These are phyloP conservation scores for Wilcoxina mikolae DNA, from an alignment of 495 filamentous ascomycete species.

Conservation along the genomic window DNA sequence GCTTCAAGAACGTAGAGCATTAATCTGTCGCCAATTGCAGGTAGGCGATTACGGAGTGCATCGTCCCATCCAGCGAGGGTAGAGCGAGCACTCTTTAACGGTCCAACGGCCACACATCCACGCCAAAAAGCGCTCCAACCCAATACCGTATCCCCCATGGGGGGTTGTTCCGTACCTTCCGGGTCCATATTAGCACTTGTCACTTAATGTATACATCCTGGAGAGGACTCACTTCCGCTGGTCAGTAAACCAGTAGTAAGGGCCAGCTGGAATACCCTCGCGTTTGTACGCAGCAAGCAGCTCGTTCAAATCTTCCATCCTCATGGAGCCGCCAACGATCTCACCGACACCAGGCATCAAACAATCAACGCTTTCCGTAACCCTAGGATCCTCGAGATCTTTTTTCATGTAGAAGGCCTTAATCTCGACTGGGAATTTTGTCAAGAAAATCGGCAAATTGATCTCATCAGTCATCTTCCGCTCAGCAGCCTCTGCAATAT, in stretches of 20 bases:
- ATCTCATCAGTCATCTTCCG: slow-evolving; percentile 93
- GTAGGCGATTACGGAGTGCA: slow-evolving; percentile 62
- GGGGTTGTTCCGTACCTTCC: slow-evolving; percentile 79
- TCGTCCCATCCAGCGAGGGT: slow-evolving; percentile 84
- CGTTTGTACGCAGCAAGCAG: slow-evolving; percentile 75
- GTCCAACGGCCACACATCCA: slow-evolving; percentile 91
- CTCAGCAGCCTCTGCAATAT: slow-evolving; percentile 97
- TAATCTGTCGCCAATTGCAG: no score
- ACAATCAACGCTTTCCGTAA: slow-evolving; percentile 91
- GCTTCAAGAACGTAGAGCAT: not conserved
- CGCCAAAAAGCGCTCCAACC: slow-evolving; percentile 88
- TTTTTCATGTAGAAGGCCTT: slow-evolving; percentile 99
- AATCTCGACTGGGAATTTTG: slow-evolving; percentile 92
- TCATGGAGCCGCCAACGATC: slow-evolving; percentile 94
- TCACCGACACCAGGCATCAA: slow-evolving; percentile 95
- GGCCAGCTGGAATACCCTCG: slow-evolving; percentile 67
- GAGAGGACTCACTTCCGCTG: slow-evolving; percentile 70
- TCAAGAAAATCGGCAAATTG: slow-evolving; percentile 87
- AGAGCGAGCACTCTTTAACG: slow-evolving; percentile 76
- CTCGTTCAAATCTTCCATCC: slow-evolving; percentile 87
- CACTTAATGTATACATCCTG: slow-evolving; percentile 5
- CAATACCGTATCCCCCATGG: slow-evolving; percentile 90
- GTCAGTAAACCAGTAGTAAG: slow-evolving; percentile 99
- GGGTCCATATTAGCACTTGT: slow-evolving; percentile 5
- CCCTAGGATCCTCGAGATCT: slow-evolving; percentile 61